Evolutionary conservation across 2,329 filamentous ascomycete species (phyloP).

Genomic region (Orbilia javanica): DNA sequence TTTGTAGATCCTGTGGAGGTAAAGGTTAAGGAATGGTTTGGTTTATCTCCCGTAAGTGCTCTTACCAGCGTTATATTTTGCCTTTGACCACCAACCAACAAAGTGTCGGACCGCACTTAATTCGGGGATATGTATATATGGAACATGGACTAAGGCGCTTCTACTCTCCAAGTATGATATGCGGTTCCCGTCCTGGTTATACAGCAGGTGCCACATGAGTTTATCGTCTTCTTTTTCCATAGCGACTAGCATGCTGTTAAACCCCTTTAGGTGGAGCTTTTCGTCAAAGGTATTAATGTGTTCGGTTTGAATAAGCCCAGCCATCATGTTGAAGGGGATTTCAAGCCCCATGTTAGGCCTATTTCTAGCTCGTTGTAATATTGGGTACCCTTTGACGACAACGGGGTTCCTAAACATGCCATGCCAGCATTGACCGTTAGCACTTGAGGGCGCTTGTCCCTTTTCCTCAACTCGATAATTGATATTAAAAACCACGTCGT

Average conservation of each 20-base stretch:
- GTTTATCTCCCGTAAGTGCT: not conserved
- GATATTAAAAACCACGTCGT: slow-evolving; percentile 9
- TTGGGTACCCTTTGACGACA: slow-evolving; percentile 56
- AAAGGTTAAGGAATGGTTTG: not conserved
- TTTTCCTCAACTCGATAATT: slow-evolving; percentile 35
- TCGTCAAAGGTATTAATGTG: slow-evolving; percentile 42
- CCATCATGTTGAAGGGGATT: slow-evolving; percentile 61
- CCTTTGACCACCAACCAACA: slow-evolving; percentile 55
- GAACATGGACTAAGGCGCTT: slow-evolving; percentile 11
- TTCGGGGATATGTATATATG: not conserved
- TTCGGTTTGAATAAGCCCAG: slow-evolving; percentile 47
- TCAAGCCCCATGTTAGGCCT: slow-evolving; percentile 57
- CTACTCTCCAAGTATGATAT: slow-evolving; percentile 42
- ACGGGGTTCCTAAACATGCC: slow-evolving; percentile 51
- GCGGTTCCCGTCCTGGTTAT: slow-evolving; percentile 14
- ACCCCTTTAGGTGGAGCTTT: slow-evolving; percentile 60
- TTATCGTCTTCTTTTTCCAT: slow-evolving; percentile 29
- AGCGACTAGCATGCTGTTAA: slow-evolving; percentile 56
- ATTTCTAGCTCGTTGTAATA: slow-evolving; percentile 7
- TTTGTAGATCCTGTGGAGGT: slow-evolving; percentile 10
- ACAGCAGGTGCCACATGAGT: slow-evolving; percentile 60
- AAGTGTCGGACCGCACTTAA: slow-evolving; percentile 24
- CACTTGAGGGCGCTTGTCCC: not conserved
- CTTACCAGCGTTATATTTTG: slow-evolving; percentile 48
- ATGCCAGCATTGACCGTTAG: slow-evolving; percentile 48